These are phyloP conservation scores for Yamadazyma epiphylla DNA, from an alignment of 1,139 yeast species.

Conservation along the genomic window DNA sequence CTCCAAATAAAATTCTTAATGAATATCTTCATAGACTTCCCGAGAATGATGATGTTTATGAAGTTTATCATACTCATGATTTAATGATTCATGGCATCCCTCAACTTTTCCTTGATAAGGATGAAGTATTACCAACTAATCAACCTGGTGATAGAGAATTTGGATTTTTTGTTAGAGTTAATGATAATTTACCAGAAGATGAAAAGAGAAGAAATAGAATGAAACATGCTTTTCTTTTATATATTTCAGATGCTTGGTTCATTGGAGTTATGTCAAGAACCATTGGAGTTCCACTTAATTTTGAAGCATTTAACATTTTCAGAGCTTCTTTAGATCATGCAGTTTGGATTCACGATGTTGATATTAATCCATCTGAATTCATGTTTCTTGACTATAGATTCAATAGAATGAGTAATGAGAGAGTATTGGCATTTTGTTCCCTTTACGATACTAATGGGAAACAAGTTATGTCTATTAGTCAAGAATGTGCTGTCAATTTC, in stretches of 20 bases:
- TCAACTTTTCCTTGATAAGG: constrained; percentile 17
- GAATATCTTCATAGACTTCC: constrained; percentile 24
- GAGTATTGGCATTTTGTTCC: constrained; percentile 33
- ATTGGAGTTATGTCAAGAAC: constrained; percentile 24
- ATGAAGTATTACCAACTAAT: constrained; percentile 14
- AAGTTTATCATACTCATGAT: constrained; percentile 18
- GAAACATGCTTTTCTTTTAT: constrained; percentile 19
- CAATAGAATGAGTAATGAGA: constrained; percentile 33
- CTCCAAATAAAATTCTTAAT: constrained; percentile 22
- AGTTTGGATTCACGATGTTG: constrained; percentile 50
- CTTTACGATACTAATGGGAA: constrained; percentile 29
- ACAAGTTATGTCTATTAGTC: constrained; percentile 33
- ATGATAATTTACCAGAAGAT: constrained; percentile 18
- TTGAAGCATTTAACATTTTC: constrained; percentile 23
- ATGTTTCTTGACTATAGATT: constrained; percentile 35
- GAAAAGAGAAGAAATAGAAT: constrained; percentile 6
- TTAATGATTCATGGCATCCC: constrained; percentile 27
- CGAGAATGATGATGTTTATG: constrained; percentile 17
- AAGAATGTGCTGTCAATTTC: constrained; percentile 35
- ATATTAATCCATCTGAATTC: constrained; percentile 55
- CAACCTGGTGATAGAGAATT: constrained; percentile 23
- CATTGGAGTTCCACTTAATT: constrained; percentile 19
- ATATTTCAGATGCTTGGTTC: constrained; percentile 32
- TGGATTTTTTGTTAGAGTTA: constrained; percentile 28
- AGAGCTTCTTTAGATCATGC: constrained; percentile 43